These are phyloP conservation scores for Heliamphora pulchella DNA, from an alignment of 179 eudicot species.

Conservation along the genomic window DNA sequence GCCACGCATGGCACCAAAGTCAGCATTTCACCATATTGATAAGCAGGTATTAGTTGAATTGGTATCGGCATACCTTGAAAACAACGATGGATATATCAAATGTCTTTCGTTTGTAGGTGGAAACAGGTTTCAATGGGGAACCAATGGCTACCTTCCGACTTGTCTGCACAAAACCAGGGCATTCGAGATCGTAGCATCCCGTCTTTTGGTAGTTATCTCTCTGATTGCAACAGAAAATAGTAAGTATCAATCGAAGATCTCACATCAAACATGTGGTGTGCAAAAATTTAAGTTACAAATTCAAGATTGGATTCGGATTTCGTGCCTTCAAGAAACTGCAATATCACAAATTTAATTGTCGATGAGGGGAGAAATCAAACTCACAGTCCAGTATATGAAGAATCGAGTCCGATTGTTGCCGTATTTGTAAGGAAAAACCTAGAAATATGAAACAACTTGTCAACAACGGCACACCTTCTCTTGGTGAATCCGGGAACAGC, in stretches of 20 bases:
- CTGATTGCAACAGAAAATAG: not conserved
- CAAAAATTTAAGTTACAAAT: too few relatives aligned
- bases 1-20: too few relatives aligned
- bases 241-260: not conserved
- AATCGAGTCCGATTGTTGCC: not conserved
- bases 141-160: not conserved
- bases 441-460: not conserved
- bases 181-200: not conserved
- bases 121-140: not conserved
- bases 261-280: not conserved
- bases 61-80: not conserved
- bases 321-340: too few relatives aligned
- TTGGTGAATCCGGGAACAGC: too few relatives aligned
- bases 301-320: too few relatives aligned
- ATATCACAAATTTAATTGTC: not conserved
- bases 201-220: constrained; percentile 7
- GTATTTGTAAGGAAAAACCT: not conserved
- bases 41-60: too few relatives aligned
- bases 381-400: constrained; percentile 11
- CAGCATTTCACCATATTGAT: too few relatives aligned
- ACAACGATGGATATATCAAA: not conserved
- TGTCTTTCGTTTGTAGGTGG: not conserved
- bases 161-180: constrained; percentile 8
- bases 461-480: not conserved
- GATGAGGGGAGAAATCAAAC: not conserved